Conservation (phyloP, 1,284 basidiomycete species). For the Dichomitus squalens region DNA sequence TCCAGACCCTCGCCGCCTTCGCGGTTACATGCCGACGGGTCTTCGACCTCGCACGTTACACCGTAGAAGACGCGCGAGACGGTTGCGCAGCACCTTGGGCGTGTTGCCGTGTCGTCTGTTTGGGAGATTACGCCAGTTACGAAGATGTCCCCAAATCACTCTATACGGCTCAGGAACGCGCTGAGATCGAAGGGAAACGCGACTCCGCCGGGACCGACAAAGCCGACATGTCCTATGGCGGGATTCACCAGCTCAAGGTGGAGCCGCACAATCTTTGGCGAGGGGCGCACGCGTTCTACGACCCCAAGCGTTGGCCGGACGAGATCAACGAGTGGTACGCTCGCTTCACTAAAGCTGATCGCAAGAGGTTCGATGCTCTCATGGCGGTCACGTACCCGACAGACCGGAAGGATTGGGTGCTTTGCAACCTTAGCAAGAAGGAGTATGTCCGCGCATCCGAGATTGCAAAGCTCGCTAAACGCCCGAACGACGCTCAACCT, state of each 20-base stretch:
- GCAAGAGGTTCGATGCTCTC: background rate
- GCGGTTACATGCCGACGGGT: background rate
- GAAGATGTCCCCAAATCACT: background rate
- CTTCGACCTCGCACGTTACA: background rate
- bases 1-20: background rate
- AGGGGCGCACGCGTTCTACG: too few species aligned
- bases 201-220: too few species aligned
- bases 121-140: background rate
- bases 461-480: slow-evolving; percentile 1
- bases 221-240: too few species aligned
- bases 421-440: slow-evolving; percentile 5
- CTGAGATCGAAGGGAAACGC: too few species aligned
- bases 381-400: background rate
- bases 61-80: background rate
- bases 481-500: slow-evolving; percentile 5
- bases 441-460: slow-evolving; percentile 11
- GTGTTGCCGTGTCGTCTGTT: background rate
- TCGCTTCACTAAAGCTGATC: background rate
- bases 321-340: too few species aligned
- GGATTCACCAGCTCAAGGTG: too few species aligned
- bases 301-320: too few species aligned
- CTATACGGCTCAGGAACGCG: background rate
- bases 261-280: too few species aligned
- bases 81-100: background rate
- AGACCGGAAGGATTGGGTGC: slow-evolving; percentile 8